phyloP scores from a whole-genome alignment of 805 yeast genomes.

The Yamadazyma kitorensis region DNA sequence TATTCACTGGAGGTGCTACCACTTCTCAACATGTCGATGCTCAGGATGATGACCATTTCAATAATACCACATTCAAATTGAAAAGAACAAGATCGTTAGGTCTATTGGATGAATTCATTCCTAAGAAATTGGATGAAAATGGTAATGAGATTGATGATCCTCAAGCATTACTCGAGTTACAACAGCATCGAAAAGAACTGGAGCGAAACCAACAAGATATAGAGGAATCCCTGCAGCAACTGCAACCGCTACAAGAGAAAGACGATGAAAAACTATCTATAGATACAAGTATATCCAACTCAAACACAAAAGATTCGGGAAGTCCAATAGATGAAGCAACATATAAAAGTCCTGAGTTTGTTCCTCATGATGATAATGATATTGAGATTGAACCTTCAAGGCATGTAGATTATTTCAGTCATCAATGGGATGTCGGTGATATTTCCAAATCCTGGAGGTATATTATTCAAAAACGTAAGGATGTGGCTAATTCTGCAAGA shows the following conservation, averaged over 20 bases:
- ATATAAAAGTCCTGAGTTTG: conserved; percentile 29
- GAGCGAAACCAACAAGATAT: too few relatives aligned
- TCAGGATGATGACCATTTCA: conserved; percentile 65
- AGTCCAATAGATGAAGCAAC: conserved; percentile 7
- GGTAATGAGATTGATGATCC: neutral
- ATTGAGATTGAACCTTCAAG: conserved; percentile 75
- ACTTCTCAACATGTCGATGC: conserved; percentile 70
- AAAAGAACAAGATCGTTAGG: conserved; percentile 86
- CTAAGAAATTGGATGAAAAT: conserved; percentile 4
- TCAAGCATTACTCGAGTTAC: too few relatives aligned
- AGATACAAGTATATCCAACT: too few relatives aligned
- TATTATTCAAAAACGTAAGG: conserved; percentile 76
- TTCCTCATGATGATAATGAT: conserved; percentile 84
- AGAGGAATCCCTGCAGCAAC: too few relatives aligned
- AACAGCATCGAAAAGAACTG: too few relatives aligned
- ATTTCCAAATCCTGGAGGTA: conserved; percentile 96
- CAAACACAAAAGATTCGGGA: conserved; percentile 2
- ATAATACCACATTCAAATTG: conserved; percentile 65
- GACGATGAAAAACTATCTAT: too few relatives aligned
- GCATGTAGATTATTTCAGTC: conserved; percentile 93
- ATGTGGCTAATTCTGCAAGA: conserved; percentile 61
- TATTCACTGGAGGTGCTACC: conserved; percentile 59
- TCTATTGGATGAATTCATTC: conserved; percentile 63
- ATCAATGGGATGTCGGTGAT: conserved; percentile 93
- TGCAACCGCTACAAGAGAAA: too few relatives aligned